Conservation (phyloP, 2,329 filamentous ascomycete genomes). For the Cordyceps javanica region DNA sequence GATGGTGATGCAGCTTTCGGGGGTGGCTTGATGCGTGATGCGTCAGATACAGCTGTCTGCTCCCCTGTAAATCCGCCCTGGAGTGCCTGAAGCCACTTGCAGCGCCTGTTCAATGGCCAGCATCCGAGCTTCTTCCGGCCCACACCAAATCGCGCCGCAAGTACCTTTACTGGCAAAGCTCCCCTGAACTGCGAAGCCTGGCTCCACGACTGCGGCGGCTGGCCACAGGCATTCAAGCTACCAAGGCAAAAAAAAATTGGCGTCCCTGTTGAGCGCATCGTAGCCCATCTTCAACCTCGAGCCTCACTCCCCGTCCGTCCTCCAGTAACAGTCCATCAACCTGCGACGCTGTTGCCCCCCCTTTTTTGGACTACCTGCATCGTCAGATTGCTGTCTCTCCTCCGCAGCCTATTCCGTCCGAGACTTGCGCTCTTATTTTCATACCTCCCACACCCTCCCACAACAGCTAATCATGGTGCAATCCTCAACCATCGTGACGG, state of each 20-base stretch:
- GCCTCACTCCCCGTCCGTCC: background rate
- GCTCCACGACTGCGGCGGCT: background rate
- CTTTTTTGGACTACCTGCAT: conserved; percentile 7
- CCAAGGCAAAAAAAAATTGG: conserved; percentile 10
- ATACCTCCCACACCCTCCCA: conserved; percentile 9
- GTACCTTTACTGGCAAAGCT: conserved; percentile 1
- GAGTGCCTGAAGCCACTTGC: background rate
- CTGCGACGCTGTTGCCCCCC: background rate
- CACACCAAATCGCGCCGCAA: background rate
- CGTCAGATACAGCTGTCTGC: background rate
- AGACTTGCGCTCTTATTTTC: background rate
- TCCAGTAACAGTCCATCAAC: background rate
- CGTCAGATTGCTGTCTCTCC: background rate
- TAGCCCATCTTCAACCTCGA: conserved; percentile 5
- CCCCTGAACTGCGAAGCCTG: conserved; percentile 2
- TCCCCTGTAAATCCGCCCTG: background rate
- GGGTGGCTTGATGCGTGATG: background rate
- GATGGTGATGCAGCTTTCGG: background rate
- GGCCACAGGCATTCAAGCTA: background rate
- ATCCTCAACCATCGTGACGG: conserved; percentile 51
- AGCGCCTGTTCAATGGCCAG: background rate
- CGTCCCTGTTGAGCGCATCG: conserved; percentile 11
- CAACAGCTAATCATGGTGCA: conserved; percentile 35
- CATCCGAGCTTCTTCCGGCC: conserved; percentile 19
- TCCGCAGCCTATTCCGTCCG: background rate